These are phyloP conservation scores for Neopestalotiopsis sp. DNA, from an alignment of 2,329 filamentous ascomycete species.

Conservation along the genomic window DNA sequence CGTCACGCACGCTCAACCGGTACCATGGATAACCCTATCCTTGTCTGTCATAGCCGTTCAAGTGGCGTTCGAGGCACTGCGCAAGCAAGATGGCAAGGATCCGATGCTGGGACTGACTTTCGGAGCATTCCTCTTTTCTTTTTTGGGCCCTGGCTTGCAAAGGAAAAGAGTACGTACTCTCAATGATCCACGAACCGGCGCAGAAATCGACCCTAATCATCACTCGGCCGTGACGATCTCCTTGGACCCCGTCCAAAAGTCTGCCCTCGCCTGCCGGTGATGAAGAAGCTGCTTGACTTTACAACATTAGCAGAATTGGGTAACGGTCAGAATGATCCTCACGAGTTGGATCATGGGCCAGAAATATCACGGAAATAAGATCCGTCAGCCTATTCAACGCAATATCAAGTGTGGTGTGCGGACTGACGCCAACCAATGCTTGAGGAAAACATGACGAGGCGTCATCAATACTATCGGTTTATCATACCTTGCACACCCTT, in stretches of 20 bases:
- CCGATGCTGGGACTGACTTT: not conserved
- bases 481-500: not conserved
- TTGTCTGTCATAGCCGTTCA: constrained; percentile 15
- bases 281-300: not conserved
- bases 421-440: not conserved
- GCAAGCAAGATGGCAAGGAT: not conserved
- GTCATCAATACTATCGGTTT: constrained; percentile 4
- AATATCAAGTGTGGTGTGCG: not conserved
- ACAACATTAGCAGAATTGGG: no score
- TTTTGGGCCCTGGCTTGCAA: not conserved
- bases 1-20: constrained; percentile 17
- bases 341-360: not conserved
- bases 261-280: not conserved
- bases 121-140: constrained; percentile 13
- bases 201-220: constrained; percentile 1
- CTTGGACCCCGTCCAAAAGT: not conserved
- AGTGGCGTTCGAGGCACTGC: constrained; percentile 14
- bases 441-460: not conserved
- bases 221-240: not conserved
- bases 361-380: not conserved
- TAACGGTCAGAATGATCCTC: no score
- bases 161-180: constrained; percentile 1
- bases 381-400: not conserved
- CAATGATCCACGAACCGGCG: not conserved
- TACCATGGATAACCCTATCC: constrained; percentile 16